These are phyloP conservation scores for Phytophthora sojae DNA, from an alignment of 352 stramenopile genomes.

Conservation along the genomic window DNA sequence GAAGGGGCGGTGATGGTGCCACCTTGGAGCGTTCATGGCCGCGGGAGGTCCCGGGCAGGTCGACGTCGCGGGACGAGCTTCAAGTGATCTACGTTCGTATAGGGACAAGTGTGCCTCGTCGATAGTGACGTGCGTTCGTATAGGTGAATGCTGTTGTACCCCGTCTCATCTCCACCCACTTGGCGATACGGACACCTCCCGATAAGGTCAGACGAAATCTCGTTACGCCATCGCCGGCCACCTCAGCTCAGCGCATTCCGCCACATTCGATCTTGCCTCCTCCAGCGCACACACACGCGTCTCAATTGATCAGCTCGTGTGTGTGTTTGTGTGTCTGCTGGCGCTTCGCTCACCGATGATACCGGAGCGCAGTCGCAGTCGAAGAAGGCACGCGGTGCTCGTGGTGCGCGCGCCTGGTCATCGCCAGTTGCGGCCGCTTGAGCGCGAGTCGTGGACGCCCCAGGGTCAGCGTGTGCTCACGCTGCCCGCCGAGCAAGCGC, in stretches of 20 bases:
- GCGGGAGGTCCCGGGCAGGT: no score
- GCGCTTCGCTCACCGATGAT: slow-evolving; percentile 3
- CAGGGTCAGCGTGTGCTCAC: slow-evolving; percentile 23
- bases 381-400: slow-evolving; percentile 14
- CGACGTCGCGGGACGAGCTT: no score
- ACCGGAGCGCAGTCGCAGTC: slow-evolving; percentile 15
- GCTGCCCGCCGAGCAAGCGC: slow-evolving; percentile 9
- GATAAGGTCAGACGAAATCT: slow-evolving; percentile 3
- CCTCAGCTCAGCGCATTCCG: not conserved
- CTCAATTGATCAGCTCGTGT: not conserved
- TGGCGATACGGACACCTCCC: not conserved
- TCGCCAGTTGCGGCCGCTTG: not conserved
- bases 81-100: no score
- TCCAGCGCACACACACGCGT: not conserved
- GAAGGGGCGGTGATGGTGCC: no score
- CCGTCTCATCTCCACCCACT: not conserved
- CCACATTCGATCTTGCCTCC: slow-evolving; percentile 18
- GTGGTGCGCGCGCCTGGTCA: slow-evolving; percentile 15
- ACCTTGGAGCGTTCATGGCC: no score
- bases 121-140: no score
- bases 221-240: slow-evolving; percentile 3
- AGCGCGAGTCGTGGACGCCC: slow-evolving; percentile 12
- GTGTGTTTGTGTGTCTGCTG: not conserved
- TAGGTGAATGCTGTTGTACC: no score
- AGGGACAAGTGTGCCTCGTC: no score